A percentile compares a stretch with the other conserved stretches of the same genome.
Conservation (phyloP, 1,139 yeast species). For the Lodderomyces parapsilosis region DNA sequence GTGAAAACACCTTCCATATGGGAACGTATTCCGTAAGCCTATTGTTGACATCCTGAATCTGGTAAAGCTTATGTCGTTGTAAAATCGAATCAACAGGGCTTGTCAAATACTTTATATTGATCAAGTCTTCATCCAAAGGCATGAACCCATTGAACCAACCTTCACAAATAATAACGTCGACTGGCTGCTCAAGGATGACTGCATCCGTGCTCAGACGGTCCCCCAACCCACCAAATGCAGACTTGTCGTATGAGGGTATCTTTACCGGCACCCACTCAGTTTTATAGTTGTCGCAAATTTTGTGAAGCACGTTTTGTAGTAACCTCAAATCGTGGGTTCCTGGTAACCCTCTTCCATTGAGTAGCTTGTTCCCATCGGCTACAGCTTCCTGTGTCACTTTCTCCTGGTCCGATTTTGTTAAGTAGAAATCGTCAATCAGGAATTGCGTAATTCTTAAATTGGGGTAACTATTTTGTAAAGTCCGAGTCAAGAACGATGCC, state of each 20-base stretch:
- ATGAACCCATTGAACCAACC: conserved; percentile 93
- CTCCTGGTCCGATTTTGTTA: conserved; percentile 61
- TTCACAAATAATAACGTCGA: conserved; percentile 74
- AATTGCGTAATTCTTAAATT: conserved; percentile 50
- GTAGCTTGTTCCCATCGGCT: conserved; percentile 45
- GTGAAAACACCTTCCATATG: conserved; percentile 60
- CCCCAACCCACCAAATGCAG: conserved; percentile 71
- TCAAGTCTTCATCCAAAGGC: conserved; percentile 31
- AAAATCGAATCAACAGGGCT: conserved; percentile 20
- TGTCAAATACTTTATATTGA: conserved; percentile 22
- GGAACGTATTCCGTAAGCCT: conserved; percentile 47
- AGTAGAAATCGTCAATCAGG: conserved; percentile 86
- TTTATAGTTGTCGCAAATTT: conserved; percentile 15
- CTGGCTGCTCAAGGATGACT: conserved; percentile 28
- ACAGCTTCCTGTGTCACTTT: conserved; percentile 35
- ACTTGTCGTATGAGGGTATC: conserved; percentile 80
- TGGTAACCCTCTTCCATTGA: conserved; percentile 85
- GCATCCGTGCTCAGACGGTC: conserved; percentile 51
- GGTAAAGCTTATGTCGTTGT: conserved; percentile 24
- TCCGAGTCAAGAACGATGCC: conserved; percentile 42
- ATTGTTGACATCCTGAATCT: conserved; percentile 47
- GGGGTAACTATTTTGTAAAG: conserved; percentile 37
- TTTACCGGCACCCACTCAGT: conserved; percentile 21
- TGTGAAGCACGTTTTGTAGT: conserved; percentile 18
- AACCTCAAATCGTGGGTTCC: conserved; percentile 80